Percentiles rank a stretch among this genome's conserved stretches.
Evolutionary conservation across 139 green algal species (phyloP).

Genomic region (Spirogloea muscicola): DNA sequence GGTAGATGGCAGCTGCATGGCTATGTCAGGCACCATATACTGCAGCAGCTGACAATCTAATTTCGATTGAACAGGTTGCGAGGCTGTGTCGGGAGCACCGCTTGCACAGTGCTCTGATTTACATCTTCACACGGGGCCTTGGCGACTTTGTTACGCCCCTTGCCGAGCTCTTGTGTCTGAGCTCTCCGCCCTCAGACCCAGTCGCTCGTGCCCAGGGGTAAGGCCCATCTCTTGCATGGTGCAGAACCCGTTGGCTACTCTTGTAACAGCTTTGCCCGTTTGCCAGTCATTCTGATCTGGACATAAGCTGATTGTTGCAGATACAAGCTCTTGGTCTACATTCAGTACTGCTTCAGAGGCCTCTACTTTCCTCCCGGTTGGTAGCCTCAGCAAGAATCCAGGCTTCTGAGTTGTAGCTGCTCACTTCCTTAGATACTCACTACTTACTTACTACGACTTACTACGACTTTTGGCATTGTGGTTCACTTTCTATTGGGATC

Average conservation of each 20-base stretch:
- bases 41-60: too few relatives aligned
- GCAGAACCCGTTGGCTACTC: background rate
- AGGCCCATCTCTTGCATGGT: background rate
- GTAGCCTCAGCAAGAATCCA: background rate
- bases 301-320: background rate
- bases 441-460: background rate
- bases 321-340: conserved; percentile 46
- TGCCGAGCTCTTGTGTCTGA: conserved; percentile 71
- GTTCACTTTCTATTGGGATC: background rate
- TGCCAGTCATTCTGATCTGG: background rate
- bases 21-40: too few relatives aligned
- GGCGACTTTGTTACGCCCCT: conserved; percentile 74
- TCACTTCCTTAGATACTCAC: background rate
- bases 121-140: conserved; percentile 70
- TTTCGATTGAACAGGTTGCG: conserved; percentile 68
- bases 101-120: conserved; percentile 68
- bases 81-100: conserved; percentile 68
- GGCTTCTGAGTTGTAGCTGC: too few relatives aligned
- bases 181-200: too few relatives aligned
- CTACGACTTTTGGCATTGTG: background rate
- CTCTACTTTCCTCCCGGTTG: conserved; percentile 36
- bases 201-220: too few relatives aligned
- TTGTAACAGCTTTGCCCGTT: background rate
- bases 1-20: too few relatives aligned
- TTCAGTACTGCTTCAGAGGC: conserved; percentile 35